These are phyloP conservation scores for Cynara cardunculus DNA, from an alignment of 129 eudicot species.

Conservation along the genomic window DNA sequence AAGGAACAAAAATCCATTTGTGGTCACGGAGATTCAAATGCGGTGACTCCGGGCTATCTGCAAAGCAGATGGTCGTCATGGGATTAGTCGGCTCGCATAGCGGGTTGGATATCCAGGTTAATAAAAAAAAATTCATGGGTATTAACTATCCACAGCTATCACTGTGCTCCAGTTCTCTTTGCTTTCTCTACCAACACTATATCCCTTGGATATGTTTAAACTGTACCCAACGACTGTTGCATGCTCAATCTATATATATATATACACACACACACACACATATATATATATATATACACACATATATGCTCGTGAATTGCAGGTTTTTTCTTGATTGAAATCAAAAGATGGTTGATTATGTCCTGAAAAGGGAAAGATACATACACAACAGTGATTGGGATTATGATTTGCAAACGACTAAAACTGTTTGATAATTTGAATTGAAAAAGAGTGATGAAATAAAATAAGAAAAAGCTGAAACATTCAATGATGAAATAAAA, in stretches of 20 bases:
- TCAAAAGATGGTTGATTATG: not conserved
- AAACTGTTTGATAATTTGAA: not conserved
- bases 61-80: no score
- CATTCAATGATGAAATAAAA: conserved; percentile 27
- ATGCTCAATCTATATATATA: not conserved
- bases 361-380: not conserved
- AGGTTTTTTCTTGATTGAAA: not conserved
- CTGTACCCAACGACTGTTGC: not conserved
- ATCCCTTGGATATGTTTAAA: not conserved
- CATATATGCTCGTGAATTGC: no score
- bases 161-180: no score
- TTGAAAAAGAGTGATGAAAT: not conserved
- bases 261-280: no score
- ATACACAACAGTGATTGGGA: not conserved
- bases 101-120: no score
- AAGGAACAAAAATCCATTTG: no score
- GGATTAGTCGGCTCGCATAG: no score
- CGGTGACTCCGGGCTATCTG: no score
- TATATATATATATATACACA: no score
- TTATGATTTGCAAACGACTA: not conserved
- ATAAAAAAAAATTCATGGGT: no score
- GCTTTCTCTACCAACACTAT: not conserved
- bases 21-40: no score
- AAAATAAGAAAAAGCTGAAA: conserved; percentile 13
- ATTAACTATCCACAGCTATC: no score